Evolutionary conservation across 164 flowering plant genomes (phyloP), one percentile per base, ranked within the genome.

Genomic region (Liriodendron chinense): DNA sequence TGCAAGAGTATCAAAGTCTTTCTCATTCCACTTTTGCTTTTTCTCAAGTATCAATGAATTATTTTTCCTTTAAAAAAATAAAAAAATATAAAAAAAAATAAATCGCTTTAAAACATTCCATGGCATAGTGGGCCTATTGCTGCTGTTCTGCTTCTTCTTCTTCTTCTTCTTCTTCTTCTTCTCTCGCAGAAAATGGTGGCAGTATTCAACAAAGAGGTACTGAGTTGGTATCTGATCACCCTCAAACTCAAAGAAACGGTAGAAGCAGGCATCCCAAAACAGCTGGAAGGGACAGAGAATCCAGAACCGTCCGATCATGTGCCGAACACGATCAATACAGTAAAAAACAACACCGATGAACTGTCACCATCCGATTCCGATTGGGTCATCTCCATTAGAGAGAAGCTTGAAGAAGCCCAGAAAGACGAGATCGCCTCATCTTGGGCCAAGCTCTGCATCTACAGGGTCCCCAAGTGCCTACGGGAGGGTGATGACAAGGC

Each of bases 381-480:
- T 6, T 91, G 96, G 98, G 81, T 89, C 62, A 81, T 93, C 71
- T 81, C 86, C 50, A 89, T 93, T 74, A 86, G 79, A 71, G 96
- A 90, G 8, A 91, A 86, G 71, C 85, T 93, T 2, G 85, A 89
- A 9, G 86, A 86, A 65, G 93, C 94, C 2, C 73, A 69, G 28
- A 78, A 83, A 79, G 94, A 93, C 16, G 94, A 91, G 56, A 85
- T 50, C 4, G 86, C 84, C 2, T 77, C 84, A 16, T 76, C 87
- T 16, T 91, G 93, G 91, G 80, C 78, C 9, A 89, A 85, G 77
- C 74, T 89, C 48, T 79, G 81, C 78, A 86, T 89, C 57, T 92
- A 88, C 79, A 71, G 85, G 62, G 73, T 90, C 34, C 92, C 90
- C 1, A 86, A 81, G 26, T 81, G 79, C 28, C 82, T 90, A 1